Evolutionary conservation across 257 asterid genomes (phyloP).

Genomic region (Solanum pennellii): DNA sequence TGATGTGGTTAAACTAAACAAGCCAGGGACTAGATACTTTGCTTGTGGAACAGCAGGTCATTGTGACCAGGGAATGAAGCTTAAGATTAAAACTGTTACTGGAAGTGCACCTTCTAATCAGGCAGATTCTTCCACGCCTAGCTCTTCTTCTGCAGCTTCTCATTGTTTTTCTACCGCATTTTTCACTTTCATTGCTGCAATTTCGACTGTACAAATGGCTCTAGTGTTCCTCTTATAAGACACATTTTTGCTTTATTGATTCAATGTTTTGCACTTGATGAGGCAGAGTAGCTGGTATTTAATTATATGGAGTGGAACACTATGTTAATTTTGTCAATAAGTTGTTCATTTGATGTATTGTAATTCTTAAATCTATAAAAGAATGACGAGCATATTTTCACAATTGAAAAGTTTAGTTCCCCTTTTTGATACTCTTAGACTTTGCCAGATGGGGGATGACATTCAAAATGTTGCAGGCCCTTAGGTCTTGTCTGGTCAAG

Average conservation of each 20-base stretch:
- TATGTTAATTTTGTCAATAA: neutral
- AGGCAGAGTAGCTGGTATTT: neutral
- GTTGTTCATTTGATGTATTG: neutral
- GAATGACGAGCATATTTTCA: neutral
- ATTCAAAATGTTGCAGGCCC: conserved; percentile 66
- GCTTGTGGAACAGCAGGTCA: conserved; percentile 84
- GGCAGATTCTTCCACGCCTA: conserved; percentile 4
- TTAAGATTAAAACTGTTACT: conserved; percentile 48
- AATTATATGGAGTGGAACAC: neutral
- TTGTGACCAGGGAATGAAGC: conserved; percentile 73
- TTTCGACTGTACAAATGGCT: neutral
- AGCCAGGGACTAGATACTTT: conserved; percentile 59
- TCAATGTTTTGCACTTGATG: neutral
- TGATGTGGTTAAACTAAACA: conserved; percentile 49
- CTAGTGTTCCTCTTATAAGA: neutral
- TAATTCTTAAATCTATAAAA: neutral
- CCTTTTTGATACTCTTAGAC: conserved; percentile 34
- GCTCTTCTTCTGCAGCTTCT: conserved; percentile 14
- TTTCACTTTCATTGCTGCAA: neutral
- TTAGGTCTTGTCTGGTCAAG: conserved; percentile 90
- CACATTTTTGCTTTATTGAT: neutral
- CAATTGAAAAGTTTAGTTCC: conserved; percentile 19
- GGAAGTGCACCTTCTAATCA: conserved; percentile 20
- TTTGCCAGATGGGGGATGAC: conserved; percentile 62
- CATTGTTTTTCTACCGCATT: neutral